phyloP scores from a whole-genome alignment of 345 rosid genomes.

The Populus alba region DNA sequence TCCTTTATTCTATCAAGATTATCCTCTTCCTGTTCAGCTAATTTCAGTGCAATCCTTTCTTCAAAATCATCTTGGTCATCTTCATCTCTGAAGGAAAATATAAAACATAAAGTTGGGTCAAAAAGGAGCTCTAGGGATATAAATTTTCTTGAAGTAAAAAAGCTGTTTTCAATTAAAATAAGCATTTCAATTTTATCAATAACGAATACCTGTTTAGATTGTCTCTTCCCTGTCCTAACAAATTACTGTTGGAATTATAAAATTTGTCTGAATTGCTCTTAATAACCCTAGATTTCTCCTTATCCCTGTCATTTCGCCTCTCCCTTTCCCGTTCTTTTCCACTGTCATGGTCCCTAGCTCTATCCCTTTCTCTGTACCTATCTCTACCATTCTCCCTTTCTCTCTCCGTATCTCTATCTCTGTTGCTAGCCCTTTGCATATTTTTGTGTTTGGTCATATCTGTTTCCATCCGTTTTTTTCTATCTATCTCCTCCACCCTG shows the following conservation, averaged over 20 bases:
- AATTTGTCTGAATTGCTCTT: conserved; percentile 35
- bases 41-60: conserved; percentile 50
- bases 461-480: conserved; percentile 1
- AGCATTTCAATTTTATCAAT: neutral
- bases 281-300: conserved; percentile 43
- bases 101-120: neutral
- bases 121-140: neutral
- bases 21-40: conserved; percentile 78
- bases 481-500: conserved; percentile 1
- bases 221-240: conserved; percentile 32
- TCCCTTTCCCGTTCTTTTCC: conserved; percentile 28
- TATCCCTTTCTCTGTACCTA: conserved; percentile 3
- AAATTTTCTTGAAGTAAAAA: neutral
- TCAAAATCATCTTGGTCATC: conserved; percentile 66
- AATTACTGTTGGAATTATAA: conserved; percentile 32
- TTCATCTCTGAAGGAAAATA: conserved; percentile 44
- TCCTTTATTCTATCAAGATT: conserved; percentile 81
- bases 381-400: conserved; percentile 8
- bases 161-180: conserved; percentile 1
- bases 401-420: conserved; percentile 8
- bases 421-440: conserved; percentile 2
- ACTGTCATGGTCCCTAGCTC: neutral
- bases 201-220: conserved; percentile 42
- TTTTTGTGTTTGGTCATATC: conserved; percentile 3
- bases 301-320: conserved; percentile 34